Percentiles rank a stretch among this genome's conserved stretches.
Evolutionary conservation across 495 filamentous ascomycete genomes (phyloP).

Genomic region (Neurospora sp.): DNA sequence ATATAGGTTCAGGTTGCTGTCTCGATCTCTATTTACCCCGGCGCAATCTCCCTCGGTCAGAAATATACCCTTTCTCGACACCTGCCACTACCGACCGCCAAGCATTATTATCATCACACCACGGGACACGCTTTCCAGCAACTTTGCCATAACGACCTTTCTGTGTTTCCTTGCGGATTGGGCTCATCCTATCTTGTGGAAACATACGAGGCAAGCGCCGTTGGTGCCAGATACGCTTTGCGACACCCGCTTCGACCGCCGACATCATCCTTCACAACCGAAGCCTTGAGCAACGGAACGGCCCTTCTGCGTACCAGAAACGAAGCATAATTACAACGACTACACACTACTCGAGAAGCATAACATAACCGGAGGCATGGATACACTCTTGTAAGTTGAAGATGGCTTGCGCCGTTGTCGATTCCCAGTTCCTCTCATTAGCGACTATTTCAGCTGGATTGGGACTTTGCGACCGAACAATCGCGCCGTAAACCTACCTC

Average conservation of each 20-base stretch:
- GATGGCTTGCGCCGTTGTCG: background rate
- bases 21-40: background rate
- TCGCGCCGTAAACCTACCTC: background rate
- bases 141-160: background rate
- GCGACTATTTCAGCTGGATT: background rate
- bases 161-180: background rate
- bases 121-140: background rate
- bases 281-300: background rate
- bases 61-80: background rate
- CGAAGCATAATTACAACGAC: background rate
- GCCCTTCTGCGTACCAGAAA: background rate
- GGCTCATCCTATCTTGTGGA: background rate
- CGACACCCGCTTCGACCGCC: background rate
- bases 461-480: background rate
- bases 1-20: background rate
- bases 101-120: background rate
- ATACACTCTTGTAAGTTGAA: slow-evolving; percentile 65
- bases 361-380: slow-evolving; percentile 40
- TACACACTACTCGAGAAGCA: background rate
- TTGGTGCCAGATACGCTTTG: background rate
- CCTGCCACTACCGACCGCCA: background rate
- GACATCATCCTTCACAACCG: background rate
- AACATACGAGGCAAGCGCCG: background rate
- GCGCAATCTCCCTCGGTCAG: background rate
- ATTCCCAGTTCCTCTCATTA: background rate